Conservation (phyloP, 2,329 filamentous ascomycete genomes). For the Mycocentrospora acerina region DNA sequence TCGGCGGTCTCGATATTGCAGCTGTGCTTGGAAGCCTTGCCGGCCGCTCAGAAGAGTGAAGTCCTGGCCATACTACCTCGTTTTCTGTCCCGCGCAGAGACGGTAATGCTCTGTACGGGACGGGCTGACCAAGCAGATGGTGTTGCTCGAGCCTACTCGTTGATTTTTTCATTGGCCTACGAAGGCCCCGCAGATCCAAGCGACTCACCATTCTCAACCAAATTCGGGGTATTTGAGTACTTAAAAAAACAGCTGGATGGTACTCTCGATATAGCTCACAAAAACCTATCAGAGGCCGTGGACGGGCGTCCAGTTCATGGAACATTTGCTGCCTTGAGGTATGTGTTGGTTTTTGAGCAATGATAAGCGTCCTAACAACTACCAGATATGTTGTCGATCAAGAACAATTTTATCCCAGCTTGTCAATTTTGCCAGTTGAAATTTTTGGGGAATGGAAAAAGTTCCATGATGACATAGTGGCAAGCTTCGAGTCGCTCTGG, state of each 20-base stretch:
- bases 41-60: conserved; percentile 10
- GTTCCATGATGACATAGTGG: conserved; percentile 60
- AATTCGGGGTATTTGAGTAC: conserved; percentile 55
- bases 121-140: conserved; percentile 92
- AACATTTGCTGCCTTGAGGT: conserved; percentile 42
- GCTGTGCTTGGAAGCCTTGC: conserved; percentile 27
- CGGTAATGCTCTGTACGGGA: conserved; percentile 67
- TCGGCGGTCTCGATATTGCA: conserved; percentile 51
- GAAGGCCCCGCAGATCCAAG: conserved; percentile 2
- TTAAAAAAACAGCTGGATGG: conserved; percentile 64
- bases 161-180: conserved; percentile 62
- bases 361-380: not conserved
- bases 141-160: conserved; percentile 72
- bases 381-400: conserved; percentile 53
- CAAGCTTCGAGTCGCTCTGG: conserved; percentile 73
- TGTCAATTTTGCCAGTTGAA: conserved; percentile 12
- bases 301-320: conserved; percentile 50
- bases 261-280: conserved; percentile 64
- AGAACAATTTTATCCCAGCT: conserved; percentile 32
- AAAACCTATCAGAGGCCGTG: conserved; percentile 65
- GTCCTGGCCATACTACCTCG: conserved; percentile 17
- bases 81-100: conserved; percentile 47
- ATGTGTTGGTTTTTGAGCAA: not conserved
- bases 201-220: conserved; percentile 22
- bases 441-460: conserved; percentile 30